Base-by-base conservation (phyloP, 768 basidiomycete species). In the Tricholoma flavovirens region DNA sequence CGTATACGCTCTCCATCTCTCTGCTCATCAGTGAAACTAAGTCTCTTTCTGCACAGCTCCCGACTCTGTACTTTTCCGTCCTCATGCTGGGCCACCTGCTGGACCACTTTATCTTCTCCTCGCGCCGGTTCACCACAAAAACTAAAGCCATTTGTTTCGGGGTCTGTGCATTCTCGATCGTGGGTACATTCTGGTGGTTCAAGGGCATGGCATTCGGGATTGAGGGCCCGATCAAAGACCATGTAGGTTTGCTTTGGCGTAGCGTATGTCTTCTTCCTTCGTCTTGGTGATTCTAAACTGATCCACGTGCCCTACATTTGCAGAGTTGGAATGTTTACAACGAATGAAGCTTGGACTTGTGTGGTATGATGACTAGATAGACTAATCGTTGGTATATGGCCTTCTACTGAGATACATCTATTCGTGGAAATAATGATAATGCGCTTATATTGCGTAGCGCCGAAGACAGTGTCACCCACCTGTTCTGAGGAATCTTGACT, bases 161-260 rank as follows among this genome's bases (percentile, higher is more conserved):
- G 2, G 61, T 88, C 17, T 73, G 81, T 49, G 78, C 83, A 0
- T 75, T 75, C 22, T 56, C 74, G 19, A 81, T 98, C 60, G 65
- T 96, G 6, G 76, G 75, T n/a, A 82, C 80, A 53, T 99, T 97
- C 77, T 96, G 90, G 91, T 96, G 92, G 93, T 98, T 97, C 75
- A 88, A 79, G 61, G 87, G 83, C 19, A 71, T 96, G 29, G 90
- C 93, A 2, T 93, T 91, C 71, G 96, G 97, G 1, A 89, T 98
- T 46, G 81, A 88, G n/a, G 97, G 96, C 0, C 89, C 93, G 2
- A 77, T 97, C 55, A 79, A 77, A 56, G 83, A 93, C 0, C 83
- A 93, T 64, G 82, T 80, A 80, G 93, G 93, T 0, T 73, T 93
- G 59, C 65, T 71, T 58, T 97, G 93, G 94, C 80, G 93, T 40